These are phyloP conservation scores for Aspergillus conjunctus DNA, from an alignment of 495 filamentous ascomycete species.

Conservation along the genomic window DNA sequence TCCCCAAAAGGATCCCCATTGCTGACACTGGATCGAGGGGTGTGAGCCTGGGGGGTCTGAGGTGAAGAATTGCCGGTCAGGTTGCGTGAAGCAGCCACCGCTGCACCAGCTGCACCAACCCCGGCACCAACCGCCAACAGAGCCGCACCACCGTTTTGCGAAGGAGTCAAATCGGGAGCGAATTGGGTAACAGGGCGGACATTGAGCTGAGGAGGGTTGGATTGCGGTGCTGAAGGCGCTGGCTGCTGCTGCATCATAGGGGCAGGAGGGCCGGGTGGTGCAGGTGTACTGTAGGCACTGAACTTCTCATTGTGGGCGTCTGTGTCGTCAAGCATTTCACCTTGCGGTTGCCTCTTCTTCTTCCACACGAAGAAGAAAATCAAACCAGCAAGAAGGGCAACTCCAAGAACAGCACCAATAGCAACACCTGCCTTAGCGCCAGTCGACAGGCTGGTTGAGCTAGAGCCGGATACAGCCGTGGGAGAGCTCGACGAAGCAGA, in stretches of 20 bases:
- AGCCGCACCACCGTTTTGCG: slow-evolving; percentile 34
- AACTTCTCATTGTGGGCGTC: slow-evolving; percentile 62
- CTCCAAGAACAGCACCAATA: slow-evolving; percentile 70
- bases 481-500: slow-evolving; percentile 25
- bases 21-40: slow-evolving; percentile 47
- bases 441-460: slow-evolving; percentile 54
- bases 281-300: slow-evolving; percentile 31
- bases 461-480: slow-evolving; percentile 27
- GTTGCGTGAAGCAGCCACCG: slow-evolving; percentile 37
- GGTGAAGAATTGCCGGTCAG: slow-evolving; percentile 42
- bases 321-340: slow-evolving; percentile 33
- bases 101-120: slow-evolving; percentile 10
- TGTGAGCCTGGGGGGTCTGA: slow-evolving; percentile 32
- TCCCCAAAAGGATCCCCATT: slow-evolving; percentile 48
- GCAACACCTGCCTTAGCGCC: slow-evolving; percentile 83
- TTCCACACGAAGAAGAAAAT: slow-evolving; percentile 68
- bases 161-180: slow-evolving; percentile 63
- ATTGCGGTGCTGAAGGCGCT: slow-evolving; percentile 29
- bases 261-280: slow-evolving; percentile 37
- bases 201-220: slow-evolving; percentile 78
- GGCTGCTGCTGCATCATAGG: slow-evolving; percentile 21
- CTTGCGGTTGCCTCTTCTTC: slow-evolving; percentile 51
- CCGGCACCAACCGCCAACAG: slow-evolving; percentile 43
- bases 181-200: slow-evolving; percentile 89
- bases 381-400: slow-evolving; percentile 62